Evolutionary conservation across 2,329 filamentous ascomycete genomes (phyloP).

Genomic region (Atkinsonella hypoxylon): DNA sequence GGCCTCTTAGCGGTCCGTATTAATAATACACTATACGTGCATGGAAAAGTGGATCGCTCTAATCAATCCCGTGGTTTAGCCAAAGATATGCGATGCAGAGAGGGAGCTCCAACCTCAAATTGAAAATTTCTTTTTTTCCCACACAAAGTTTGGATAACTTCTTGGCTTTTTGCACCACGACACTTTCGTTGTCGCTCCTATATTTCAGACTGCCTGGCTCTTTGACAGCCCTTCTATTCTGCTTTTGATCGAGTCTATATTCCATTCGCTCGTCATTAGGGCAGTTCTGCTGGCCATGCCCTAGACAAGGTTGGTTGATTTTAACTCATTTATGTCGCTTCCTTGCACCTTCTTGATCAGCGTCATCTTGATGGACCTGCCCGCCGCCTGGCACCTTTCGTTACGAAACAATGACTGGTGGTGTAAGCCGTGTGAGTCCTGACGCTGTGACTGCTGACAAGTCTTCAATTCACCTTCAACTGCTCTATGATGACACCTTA

Average conservation of each 20-base stretch:
- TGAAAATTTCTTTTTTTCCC: slow-evolving; percentile 1
- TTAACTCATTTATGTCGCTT: background rate
- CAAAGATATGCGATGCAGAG: background rate
- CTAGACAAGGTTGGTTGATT: slow-evolving; percentile 17
- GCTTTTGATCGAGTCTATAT: background rate
- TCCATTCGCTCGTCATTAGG: background rate
- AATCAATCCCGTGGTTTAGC: background rate
- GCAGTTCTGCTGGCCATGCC: slow-evolving; percentile 16
- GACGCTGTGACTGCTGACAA: background rate
- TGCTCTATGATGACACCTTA: slow-evolving; percentile 47
- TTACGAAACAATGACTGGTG: background rate
- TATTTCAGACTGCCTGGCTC: background rate
- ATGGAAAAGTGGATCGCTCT: background rate
- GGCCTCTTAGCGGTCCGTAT: no score
- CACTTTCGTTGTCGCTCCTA: background rate
- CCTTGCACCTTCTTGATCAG: background rate
- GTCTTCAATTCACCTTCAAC: slow-evolving; percentile 6
- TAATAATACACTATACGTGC: no score
- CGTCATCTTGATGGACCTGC: background rate
- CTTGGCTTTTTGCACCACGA: background rate
- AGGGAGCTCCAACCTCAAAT: background rate
- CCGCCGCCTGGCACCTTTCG: no score
- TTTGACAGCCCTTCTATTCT: background rate
- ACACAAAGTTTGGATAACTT: background rate
- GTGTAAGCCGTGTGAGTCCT: background rate